Evolutionary conservation across 129 eudicot genomes (phyloP), one percentile per base, ranked within the genome.

Genomic region (Deinandra increscens): DNA sequence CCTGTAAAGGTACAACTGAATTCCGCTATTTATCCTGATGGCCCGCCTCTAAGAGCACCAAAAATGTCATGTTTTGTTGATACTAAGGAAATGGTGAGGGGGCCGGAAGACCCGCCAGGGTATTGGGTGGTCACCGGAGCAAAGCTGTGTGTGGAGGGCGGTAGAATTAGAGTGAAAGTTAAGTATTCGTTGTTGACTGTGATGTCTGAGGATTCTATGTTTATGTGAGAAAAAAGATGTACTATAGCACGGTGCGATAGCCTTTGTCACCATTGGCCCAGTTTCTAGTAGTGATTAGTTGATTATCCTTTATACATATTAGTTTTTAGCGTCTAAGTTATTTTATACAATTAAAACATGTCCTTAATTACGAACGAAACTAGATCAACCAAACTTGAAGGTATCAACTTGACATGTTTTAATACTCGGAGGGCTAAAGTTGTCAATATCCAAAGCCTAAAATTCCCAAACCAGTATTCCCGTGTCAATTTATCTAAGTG

Each of bases 51-150:
- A 26, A 75, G 74, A 68, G 72, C 85, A 17, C 97, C 95, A 2
- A 93, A 87, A 69, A 70, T 93, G 90, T 77, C 84, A 0, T 26
- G 46, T 56, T 87, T 89, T 66, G 97, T 93, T 15, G 99, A 93
- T 53, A 89, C 93, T 6, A 89, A 69, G 70, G 99, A 93, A 54
- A 93, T 87, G 97, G 83, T 87, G 36, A 65, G 99, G 78, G 99
- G 97, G 31, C 99, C 99, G 2, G 99, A 89, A 71, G 93, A 89
- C 58, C 79, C 91, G 12, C 99, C 97, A 0, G 99, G 99, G 13
- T 87, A 93, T 71, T 93, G 97, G 99, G 95, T 93, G 72, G 93
- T 89, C 11, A 93, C 97, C 1, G 99, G 97, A 19, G 97, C 95
- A 22, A 93, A 83, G 82, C 81, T 93, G 10, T 85, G 95, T 22